phyloP scores from a whole-genome alignment of 257 asterid species.

The Ophiorrhiza pumila region DNA sequence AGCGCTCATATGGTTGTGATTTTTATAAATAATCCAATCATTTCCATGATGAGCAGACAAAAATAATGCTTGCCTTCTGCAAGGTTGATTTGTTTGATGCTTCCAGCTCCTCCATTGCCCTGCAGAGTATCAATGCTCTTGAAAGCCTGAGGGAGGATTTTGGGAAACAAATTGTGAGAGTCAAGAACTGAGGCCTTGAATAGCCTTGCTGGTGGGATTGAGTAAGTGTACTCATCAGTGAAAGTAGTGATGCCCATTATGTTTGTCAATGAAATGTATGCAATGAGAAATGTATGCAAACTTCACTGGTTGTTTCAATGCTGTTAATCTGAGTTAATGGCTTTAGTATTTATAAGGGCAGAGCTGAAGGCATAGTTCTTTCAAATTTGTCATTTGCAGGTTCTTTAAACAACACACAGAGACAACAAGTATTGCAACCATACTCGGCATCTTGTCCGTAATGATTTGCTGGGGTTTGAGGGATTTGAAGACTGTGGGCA shows the following conservation, averaged over 20 bases:
- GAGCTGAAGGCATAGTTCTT: not conserved
- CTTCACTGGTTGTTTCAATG: not conserved
- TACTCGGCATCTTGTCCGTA: not conserved
- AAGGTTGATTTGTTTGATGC: not conserved
- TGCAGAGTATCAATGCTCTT: not conserved
- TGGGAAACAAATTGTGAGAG: not conserved
- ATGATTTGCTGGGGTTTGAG: not conserved
- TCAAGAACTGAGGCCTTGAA: not conserved
- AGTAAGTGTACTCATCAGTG: not conserved
- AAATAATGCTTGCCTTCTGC: not conserved
- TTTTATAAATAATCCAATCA: not conserved
- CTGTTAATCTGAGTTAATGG: not conserved
- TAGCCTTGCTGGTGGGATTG: not conserved
- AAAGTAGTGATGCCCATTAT: not conserved
- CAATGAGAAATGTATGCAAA: not conserved
- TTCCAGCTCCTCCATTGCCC: not conserved
- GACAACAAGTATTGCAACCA: not conserved
- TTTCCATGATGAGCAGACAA: not conserved
- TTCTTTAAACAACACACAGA: not conserved
- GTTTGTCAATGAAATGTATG: not conserved
- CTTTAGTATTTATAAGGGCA: not conserved
- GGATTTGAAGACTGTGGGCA: too few species aligned
- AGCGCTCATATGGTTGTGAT: not conserved
- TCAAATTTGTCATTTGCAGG: not conserved
- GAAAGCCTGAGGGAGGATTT: not conserved